phyloP scores from a whole-genome alignment of 2,329 filamentous ascomycete species.

The Monosporascus sp. region DNA sequence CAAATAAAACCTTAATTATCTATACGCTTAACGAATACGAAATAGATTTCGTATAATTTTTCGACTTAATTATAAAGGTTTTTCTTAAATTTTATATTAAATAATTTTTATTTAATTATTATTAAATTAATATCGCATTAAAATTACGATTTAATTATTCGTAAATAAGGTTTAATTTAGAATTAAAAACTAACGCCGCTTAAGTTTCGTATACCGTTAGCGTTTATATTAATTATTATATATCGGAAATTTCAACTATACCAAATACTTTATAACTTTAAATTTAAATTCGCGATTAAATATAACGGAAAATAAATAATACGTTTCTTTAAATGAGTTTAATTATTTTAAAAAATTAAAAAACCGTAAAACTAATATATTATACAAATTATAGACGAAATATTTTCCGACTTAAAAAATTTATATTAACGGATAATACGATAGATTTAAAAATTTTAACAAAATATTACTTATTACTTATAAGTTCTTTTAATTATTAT shows the following conservation, averaged over 20 bases:
- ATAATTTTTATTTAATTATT: conserved; percentile 41
- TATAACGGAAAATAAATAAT: conserved; percentile 26
- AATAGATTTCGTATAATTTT: conserved; percentile 22
- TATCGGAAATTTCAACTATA: conserved; percentile 8
- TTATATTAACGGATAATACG: conserved; percentile 35
- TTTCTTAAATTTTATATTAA: conserved; percentile 25
- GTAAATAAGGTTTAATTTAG: conserved; percentile 25
- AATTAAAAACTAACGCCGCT: conserved; percentile 28
- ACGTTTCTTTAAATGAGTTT: conserved; percentile 42
- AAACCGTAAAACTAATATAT: conserved; percentile 9
- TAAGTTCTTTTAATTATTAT: conserved; percentile 28
- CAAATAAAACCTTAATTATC: conserved; percentile 32
- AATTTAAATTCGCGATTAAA: background rate
- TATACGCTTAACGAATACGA: conserved; percentile 44
- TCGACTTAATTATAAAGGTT: conserved; percentile 29
- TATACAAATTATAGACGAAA: too few species aligned
- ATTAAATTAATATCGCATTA: conserved; percentile 31
- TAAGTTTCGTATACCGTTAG: conserved; percentile 31
- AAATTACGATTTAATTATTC: conserved; percentile 16
- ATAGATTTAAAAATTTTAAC: conserved; percentile 20
- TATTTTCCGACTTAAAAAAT: conserved; percentile 29
- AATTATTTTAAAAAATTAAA: conserved; percentile 29
- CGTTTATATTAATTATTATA: conserved; percentile 32
- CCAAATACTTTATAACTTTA: background rate
- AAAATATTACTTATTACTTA: conserved; percentile 26